These are phyloP conservation scores for Boletus vermiculosoides DNA, from an alignment of 768 basidiomycete species.

Conservation along the genomic window DNA sequence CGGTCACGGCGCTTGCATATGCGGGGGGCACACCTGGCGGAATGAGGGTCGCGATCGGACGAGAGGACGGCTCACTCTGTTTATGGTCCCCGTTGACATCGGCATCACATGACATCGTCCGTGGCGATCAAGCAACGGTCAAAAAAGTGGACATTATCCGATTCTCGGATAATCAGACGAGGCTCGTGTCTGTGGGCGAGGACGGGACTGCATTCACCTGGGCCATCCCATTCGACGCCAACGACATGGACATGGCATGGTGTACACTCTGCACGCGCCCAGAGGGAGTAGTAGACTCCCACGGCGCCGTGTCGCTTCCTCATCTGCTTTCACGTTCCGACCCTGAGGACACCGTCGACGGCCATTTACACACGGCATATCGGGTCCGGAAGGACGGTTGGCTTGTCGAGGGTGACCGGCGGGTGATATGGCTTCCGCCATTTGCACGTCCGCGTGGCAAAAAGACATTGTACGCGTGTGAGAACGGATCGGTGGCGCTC, in stretches of 20 bases:
- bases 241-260: not conserved
- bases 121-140: not conserved
- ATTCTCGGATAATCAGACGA: conserved; percentile 11
- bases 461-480: not conserved
- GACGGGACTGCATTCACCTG: conserved; percentile 11
- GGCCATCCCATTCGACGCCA: conserved; percentile 1
- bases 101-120: conserved; percentile 8
- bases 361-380: conserved; percentile 1
- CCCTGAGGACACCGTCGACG: too few species aligned
- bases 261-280: not conserved
- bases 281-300: too few species aligned
- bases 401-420: not conserved
- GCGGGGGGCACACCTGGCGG: not conserved
- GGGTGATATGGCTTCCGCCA: not conserved
- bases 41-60: conserved; percentile 7
- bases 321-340: too few species aligned
- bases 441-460: not conserved
- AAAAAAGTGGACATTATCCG: conserved; percentile 7
- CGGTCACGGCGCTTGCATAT: conserved; percentile 21
- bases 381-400: conserved; percentile 13
- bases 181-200: conserved; percentile 7
- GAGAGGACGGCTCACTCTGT: conserved; percentile 18
- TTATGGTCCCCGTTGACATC: conserved; percentile 19
- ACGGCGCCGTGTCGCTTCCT: too few species aligned
- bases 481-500: not conserved